Evolutionary conservation across 805 yeast genomes (phyloP).

Genomic region (Candida sonorensis): DNA sequence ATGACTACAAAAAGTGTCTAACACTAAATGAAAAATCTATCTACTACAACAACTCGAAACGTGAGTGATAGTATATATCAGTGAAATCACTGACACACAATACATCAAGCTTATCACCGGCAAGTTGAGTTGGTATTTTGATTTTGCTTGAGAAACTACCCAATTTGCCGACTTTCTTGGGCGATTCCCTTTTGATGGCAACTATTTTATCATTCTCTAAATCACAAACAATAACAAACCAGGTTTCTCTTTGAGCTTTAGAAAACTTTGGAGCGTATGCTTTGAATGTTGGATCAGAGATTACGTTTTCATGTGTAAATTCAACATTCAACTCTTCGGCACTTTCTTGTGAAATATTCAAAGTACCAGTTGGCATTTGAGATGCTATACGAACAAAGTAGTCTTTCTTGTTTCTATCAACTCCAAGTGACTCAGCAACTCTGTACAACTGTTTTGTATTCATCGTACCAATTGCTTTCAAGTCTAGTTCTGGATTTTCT

Average conservation of each 20-base stretch:
- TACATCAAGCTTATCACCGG: constrained; percentile 40
- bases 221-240: constrained; percentile 71
- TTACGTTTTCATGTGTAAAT: constrained; percentile 46
- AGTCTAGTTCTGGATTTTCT: constrained; percentile 13
- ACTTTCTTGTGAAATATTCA: constrained; percentile 32
- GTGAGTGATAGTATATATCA: constrained; percentile 32
- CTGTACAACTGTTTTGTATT: constrained; percentile 26
- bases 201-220: constrained; percentile 45
- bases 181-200: constrained; percentile 71
- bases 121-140: constrained; percentile 41
- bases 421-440: constrained; percentile 33
- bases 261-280: constrained; percentile 79
- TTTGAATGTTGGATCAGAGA: constrained; percentile 52
- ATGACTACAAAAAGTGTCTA: too few species aligned
- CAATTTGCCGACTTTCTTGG: constrained; percentile 29
- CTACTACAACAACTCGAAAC: constrained; percentile 2
- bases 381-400: constrained; percentile 48
- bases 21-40: too few species aligned
- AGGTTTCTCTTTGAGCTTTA: constrained; percentile 85
- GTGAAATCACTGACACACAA: constrained; percentile 61
- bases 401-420: constrained; percentile 33
- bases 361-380: constrained; percentile 55
- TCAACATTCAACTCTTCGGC: constrained; percentile 33
- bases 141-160: constrained; percentile 39
- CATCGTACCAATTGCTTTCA: constrained; percentile 39